These are phyloP conservation scores for Wickerhamiella galacta DNA, from an alignment of 805 yeast genomes.

Conservation along the genomic window DNA sequence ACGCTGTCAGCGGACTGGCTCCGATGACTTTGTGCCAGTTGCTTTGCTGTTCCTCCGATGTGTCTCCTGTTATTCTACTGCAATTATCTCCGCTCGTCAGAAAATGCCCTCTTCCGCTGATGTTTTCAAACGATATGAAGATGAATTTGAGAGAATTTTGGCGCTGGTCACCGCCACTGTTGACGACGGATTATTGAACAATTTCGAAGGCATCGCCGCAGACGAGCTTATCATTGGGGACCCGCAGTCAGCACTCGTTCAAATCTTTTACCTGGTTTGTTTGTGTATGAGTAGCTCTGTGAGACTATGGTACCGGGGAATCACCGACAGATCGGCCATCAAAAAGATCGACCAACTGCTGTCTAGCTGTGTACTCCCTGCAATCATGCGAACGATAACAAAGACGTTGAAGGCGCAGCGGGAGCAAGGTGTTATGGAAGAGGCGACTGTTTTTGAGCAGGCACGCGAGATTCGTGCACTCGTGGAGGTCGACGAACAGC, in stretches of 20 bases:
- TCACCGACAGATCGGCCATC: constrained; percentile 9
- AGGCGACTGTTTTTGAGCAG: constrained; percentile 8
- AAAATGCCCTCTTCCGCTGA: too few relatives aligned
- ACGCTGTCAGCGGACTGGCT: too few relatives aligned
- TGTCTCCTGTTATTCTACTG: too few relatives aligned
- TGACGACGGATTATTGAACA: too few relatives aligned
- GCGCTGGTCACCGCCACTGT: too few relatives aligned
- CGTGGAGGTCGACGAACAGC: constrained; percentile 14
- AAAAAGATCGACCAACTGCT: constrained; percentile 8
- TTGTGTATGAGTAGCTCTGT: constrained; percentile 6
- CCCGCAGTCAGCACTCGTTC: constrained; percentile 2
- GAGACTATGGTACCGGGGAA: constrained; percentile 14
- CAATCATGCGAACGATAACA: constrained; percentile 7
- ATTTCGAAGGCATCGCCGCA: not conserved
- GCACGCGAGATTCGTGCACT: constrained; percentile 13
- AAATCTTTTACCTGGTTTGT: constrained; percentile 7
- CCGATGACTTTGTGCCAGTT: too few relatives aligned
- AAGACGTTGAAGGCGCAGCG: constrained; percentile 1
- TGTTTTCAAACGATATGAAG: too few relatives aligned
- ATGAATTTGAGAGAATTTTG: too few relatives aligned
- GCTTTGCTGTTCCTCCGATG: too few relatives aligned
- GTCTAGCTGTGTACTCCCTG: constrained; percentile 7
- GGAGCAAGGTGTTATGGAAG: constrained; percentile 1
- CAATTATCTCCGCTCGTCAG: too few relatives aligned
- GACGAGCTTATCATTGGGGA: not conserved